Evolutionary conservation across 768 basidiomycete species (phyloP).

Genomic region (Daedaleopsis nitida): DNA sequence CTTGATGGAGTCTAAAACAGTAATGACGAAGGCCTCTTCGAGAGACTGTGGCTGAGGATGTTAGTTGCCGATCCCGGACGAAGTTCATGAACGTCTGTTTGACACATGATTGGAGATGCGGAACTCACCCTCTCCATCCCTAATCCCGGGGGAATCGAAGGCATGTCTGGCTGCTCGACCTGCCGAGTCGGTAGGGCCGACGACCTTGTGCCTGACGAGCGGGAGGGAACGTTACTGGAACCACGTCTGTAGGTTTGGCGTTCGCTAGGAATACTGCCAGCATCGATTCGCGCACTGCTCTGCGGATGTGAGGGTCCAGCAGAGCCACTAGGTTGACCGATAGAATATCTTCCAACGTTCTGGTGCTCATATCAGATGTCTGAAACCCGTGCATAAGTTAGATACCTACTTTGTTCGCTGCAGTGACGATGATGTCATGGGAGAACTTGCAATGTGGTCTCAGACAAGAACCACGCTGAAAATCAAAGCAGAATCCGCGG

Average conservation of each 20-base stretch:
- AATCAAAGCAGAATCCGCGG: slow-evolving; percentile 17
- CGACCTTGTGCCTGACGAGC: not conserved
- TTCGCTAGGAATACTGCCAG: too few relatives aligned
- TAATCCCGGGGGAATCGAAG: slow-evolving; percentile 26
- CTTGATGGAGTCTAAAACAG: slow-evolving; percentile 55
- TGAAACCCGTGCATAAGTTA: not conserved
- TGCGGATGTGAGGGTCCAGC: too few relatives aligned
- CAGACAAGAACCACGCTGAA: slow-evolving; percentile 5
- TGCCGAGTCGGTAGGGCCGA: not conserved
- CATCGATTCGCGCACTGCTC: too few relatives aligned
- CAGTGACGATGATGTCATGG: not conserved
- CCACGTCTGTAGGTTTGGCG: not conserved
- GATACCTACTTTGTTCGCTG: not conserved
- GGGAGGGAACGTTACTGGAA: not conserved
- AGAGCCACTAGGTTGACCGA: too few relatives aligned
- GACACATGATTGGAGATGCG: too few relatives aligned
- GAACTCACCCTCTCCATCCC: slow-evolving; percentile 23
- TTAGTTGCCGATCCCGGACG: not conserved
- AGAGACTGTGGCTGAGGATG: not conserved
- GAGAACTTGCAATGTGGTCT: slow-evolving; percentile 9
- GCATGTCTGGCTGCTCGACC: not conserved
- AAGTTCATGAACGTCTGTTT: not conserved
- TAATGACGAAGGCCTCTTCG: slow-evolving; percentile 26
- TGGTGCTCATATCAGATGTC: not conserved
- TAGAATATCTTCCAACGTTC: too few relatives aligned